Evolutionary conservation across 208 protist genomes (phyloP).

Genomic region (Acanthamoeba lenticulata): DNA sequence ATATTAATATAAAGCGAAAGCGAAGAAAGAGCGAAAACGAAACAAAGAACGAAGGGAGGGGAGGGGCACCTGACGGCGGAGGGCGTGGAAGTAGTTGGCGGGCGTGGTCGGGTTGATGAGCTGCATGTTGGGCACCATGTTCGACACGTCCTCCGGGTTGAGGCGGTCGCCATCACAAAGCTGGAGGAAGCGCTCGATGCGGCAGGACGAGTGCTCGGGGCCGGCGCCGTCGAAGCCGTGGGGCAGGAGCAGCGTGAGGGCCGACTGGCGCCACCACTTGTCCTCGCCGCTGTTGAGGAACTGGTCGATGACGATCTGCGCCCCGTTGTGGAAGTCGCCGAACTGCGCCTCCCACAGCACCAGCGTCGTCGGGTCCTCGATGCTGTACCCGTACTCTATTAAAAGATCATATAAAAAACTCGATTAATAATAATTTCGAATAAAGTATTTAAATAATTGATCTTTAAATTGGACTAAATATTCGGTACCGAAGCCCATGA

Average conservation of each 20-base stretch:
- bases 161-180: constrained; percentile 50
- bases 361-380: constrained; percentile 77
- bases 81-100: constrained; percentile 81
- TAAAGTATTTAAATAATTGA: too few species aligned
- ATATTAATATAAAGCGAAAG: neutral
- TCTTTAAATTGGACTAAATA: too few species aligned
- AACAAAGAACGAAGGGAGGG: neutral
- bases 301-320: constrained; percentile 79
- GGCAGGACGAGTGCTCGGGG: constrained; percentile 77
- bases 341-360: constrained; percentile 84
- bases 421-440: neutral
- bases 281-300: constrained; percentile 73
- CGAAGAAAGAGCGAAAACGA: too few species aligned
- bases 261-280: constrained; percentile 74
- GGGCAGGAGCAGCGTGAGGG: constrained; percentile 73
- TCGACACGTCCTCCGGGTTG: constrained; percentile 29
- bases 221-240: constrained; percentile 83
- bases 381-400: constrained; percentile 80
- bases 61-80: constrained; percentile 62
- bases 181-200: constrained; percentile 81
- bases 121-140: constrained; percentile 70
- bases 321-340: constrained; percentile 81
- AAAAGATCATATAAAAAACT: neutral
- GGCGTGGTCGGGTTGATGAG: constrained; percentile 80
- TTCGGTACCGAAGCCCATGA: constrained; percentile 71